phyloP scores from a whole-genome alignment of 177 flowering plant species.

The Vitis hybrid region DNA sequence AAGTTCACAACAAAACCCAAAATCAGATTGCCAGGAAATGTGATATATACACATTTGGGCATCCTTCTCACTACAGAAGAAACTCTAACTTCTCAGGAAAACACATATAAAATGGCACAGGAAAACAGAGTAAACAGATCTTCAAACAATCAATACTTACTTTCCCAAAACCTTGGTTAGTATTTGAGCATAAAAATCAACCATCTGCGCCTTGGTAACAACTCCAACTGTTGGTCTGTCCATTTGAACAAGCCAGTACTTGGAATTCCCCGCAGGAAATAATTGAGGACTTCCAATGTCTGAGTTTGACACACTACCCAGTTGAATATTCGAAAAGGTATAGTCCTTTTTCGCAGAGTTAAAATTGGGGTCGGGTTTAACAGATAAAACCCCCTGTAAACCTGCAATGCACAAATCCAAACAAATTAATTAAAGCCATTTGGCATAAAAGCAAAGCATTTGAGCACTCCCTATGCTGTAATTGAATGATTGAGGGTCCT shows the following conservation, averaged over 20 bases:
- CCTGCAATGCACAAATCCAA: conserved; percentile 32
- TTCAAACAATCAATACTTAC: conserved; percentile 43
- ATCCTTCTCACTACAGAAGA: conserved; percentile 64
- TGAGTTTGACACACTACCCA: conserved; percentile 14
- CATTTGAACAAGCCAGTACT: conserved; percentile 79
- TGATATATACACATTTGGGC: conserved; percentile 95
- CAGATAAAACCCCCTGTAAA: conserved; percentile 65
- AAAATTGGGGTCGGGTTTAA: conserved; percentile 55
- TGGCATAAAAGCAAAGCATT: neutral
- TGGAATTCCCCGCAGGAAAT: conserved; percentile 49
- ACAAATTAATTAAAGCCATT: neutral
- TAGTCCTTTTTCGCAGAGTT: conserved; percentile 49
- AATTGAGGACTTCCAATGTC: conserved; percentile 23
- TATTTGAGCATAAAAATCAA: conserved; percentile 71
- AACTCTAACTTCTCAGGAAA: neutral
- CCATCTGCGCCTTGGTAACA: conserved; percentile 80
- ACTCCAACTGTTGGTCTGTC: conserved; percentile 63
- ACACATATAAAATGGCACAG: neutral
- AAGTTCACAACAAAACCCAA: conserved; percentile 87
- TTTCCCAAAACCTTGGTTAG: conserved; percentile 80
- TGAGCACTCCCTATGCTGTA: neutral
- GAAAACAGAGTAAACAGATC: neutral
- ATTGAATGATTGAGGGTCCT: neutral
- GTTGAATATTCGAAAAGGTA: conserved; percentile 24
- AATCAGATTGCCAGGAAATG: conserved; percentile 71